Evolutionary conservation across 306 rosid genomes (phyloP), one percentile per base, ranked within the genome.

Genomic region (Malus sylvestris): DNA sequence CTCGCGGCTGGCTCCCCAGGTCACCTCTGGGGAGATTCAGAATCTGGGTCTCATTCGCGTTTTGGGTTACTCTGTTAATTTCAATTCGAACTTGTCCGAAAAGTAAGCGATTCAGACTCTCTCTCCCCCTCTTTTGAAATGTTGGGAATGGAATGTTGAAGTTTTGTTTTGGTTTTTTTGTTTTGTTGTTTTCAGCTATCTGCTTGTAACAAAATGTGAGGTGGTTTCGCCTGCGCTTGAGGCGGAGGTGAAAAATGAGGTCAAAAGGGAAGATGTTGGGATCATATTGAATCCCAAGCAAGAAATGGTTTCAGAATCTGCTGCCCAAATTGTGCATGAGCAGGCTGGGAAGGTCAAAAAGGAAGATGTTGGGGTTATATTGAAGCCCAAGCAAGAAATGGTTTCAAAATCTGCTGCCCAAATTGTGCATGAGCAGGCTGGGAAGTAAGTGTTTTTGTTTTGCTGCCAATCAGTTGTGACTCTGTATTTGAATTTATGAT

Each of bases 381-480:
- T 89, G 78, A 92, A 79, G 83, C 96, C 93, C 1, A 96, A 89
- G 84, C 97, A 85, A 57, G 97, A 91, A 22, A 68, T 86, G 65
- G 79, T 86, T 59, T 32, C 98, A 0, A 96, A 92, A 85, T 96
- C 97, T 32, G 99, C 93, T 62, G 91, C 91, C 58, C 99, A 96
- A 82, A 96, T 96, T 60, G 86, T 96, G 4, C 89, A 85, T 1
- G 99, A 96, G 81, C 98, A 95, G 27, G 79, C 82, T 40, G 68
- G 81, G 52, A 96, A 96, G 99, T 91, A 81, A 81, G 97, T 81
- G 0, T 2, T 46, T 58, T 22, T 1, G 16, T n/a, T 45, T 52
- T 32, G 20, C 55, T 58, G 16, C 20, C 15, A 29, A 6, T 30
- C 2, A 3, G 63, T 20, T 23, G n/a, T 6, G 27, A 19, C 8